phyloP scores from a whole-genome alignment of 2,329 filamentous ascomycete species.

The Thielaviopsis populi region DNA sequence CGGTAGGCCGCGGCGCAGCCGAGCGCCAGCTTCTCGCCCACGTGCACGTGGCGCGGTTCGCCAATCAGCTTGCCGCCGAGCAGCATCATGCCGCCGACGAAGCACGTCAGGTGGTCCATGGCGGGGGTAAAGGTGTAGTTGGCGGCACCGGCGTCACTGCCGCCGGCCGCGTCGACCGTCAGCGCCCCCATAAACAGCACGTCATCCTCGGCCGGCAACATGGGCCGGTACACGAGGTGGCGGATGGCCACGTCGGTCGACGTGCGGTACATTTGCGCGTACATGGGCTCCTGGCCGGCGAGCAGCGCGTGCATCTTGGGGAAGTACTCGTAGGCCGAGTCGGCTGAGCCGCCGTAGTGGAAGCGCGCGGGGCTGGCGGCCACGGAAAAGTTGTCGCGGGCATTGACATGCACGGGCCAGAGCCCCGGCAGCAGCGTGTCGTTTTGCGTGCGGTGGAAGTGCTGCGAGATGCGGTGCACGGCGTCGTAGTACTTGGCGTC shows the following conservation, averaged over 20 bases:
- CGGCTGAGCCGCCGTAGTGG: constrained; percentile 40
- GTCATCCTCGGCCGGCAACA: constrained; percentile 41
- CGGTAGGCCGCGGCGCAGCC: constrained; percentile 51
- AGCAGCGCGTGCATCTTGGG: constrained; percentile 50
- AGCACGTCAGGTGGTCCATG: constrained; percentile 47
- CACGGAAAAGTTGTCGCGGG: constrained; percentile 34
- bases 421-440: constrained; percentile 43
- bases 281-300: constrained; percentile 35
- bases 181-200: constrained; percentile 48
- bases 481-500: constrained; percentile 48
- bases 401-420: constrained; percentile 44
- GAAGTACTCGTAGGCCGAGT: constrained; percentile 51
- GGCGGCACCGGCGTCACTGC: neutral
- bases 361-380: constrained; percentile 32
- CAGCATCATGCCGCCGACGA: constrained; percentile 49
- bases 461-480: constrained; percentile 40
- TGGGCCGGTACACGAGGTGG: constrained; percentile 52
- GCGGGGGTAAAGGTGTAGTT: constrained; percentile 24
- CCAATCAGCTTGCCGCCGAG: constrained; percentile 45
- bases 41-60: constrained; percentile 37
- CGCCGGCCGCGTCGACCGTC: constrained; percentile 19
- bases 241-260: constrained; percentile 44
- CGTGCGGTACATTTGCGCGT: constrained; percentile 27
- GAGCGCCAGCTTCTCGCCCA: constrained; percentile 43
- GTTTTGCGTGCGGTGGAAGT: constrained; percentile 39